Conservation (phyloP, 2,329 filamentous ascomycete species). For the Xylariomycetidae sp. region DNA sequence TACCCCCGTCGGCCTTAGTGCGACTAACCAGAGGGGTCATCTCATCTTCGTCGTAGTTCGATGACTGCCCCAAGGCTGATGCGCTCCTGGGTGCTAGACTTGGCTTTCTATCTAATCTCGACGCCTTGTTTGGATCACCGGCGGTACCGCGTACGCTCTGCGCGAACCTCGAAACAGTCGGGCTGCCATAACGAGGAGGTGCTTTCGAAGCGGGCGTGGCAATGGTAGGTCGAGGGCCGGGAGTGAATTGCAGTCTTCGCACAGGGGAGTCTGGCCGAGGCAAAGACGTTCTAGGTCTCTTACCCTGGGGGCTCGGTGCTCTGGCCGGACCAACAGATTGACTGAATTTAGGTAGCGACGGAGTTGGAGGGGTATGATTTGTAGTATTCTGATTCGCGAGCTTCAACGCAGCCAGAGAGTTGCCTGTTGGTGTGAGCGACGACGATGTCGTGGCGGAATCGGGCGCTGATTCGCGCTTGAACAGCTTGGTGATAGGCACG, state of each 20-base stretch:
- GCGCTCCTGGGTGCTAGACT: slow-evolving; percentile 54
- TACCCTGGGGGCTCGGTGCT: slow-evolving; percentile 67
- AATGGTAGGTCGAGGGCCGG: slow-evolving; percentile 53
- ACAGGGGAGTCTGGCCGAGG: slow-evolving; percentile 83
- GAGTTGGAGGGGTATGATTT: slow-evolving; percentile 60
- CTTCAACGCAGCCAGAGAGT: slow-evolving; percentile 50
- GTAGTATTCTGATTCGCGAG: slow-evolving; percentile 52
- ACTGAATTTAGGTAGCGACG: slow-evolving; percentile 73
- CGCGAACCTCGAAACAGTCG: slow-evolving; percentile 56
- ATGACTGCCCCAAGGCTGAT: slow-evolving; percentile 50
- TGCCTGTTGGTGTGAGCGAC: slow-evolving; percentile 66
- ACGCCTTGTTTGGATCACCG: slow-evolving; percentile 57
- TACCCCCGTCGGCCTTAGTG: slow-evolving; percentile 50
- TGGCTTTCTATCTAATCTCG: slow-evolving; percentile 43
- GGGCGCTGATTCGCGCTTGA: slow-evolving; percentile 57
- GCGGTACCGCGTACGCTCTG: slow-evolving; percentile 59
- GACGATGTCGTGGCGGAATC: slow-evolving; percentile 46
- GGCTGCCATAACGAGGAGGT: slow-evolving; percentile 59
- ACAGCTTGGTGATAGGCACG: slow-evolving; percentile 77
- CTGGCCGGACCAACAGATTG: slow-evolving; percentile 78
- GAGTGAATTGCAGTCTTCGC: slow-evolving; percentile 62
- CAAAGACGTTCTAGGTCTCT: slow-evolving; percentile 71
- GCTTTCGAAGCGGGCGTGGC: slow-evolving; percentile 45
- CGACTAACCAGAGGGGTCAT: slow-evolving; percentile 48
- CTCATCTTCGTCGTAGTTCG: slow-evolving; percentile 53